Evolutionary conservation across 176 grass and related monocot genomes (phyloP).

Genomic region (Eleusine coracana): DNA sequence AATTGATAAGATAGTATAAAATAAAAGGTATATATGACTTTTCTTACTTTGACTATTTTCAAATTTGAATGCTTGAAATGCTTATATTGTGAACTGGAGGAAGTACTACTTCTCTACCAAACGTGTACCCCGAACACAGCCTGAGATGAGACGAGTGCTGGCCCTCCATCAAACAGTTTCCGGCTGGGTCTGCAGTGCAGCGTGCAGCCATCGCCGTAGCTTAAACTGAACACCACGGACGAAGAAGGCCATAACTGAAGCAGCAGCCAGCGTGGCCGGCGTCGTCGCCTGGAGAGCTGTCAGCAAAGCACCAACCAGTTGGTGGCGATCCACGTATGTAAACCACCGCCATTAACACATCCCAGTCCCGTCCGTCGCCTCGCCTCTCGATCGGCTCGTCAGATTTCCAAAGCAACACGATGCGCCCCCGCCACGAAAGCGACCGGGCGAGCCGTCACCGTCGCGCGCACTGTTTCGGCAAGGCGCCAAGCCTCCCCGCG

Average conservation of each 20-base stretch:
- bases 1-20: too few relatives aligned
- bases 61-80: too few relatives aligned
- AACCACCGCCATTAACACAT: not conserved
- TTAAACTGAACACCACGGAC: not conserved
- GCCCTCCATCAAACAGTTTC: not conserved
- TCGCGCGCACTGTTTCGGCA: constrained; percentile 1
- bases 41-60: too few relatives aligned
- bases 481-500: not conserved
- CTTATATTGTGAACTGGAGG: too few relatives aligned
- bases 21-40: too few relatives aligned
- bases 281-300: not conserved
- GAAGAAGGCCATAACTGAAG: too few relatives aligned
- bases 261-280: too few relatives aligned
- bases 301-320: not conserved
- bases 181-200: too few relatives aligned
- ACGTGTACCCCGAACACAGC: not conserved
- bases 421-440: constrained; percentile 6
- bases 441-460: not conserved
- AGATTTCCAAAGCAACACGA: constrained; percentile 17
- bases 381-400: not conserved
- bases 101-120: not conserved
- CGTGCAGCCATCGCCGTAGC: not conserved
- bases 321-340: not conserved
- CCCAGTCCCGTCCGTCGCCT: too few relatives aligned
- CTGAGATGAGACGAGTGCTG: not conserved